Conservation (phyloP, 2,329 filamentous ascomycete genomes). For the Fusarium protoensiforme region DNA sequence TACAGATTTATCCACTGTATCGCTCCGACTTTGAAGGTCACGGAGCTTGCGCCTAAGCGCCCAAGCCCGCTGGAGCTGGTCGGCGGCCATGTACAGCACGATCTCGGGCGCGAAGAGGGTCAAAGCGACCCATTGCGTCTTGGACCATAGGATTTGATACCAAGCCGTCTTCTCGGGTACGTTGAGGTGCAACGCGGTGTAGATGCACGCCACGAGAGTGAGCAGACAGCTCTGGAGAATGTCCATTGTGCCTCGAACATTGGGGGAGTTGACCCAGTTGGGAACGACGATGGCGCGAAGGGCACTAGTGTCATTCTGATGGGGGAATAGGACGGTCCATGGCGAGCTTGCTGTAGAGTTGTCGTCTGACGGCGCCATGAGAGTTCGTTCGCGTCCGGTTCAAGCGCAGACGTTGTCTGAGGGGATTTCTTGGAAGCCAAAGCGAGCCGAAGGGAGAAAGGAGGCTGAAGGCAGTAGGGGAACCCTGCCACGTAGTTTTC, state of each 20-base stretch:
- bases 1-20: background rate
- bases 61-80: constrained; percentile 18
- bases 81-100: constrained; percentile 41
- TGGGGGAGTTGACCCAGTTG: background rate
- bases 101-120: constrained; percentile 48
- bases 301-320: background rate
- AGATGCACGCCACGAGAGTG: constrained; percentile 50
- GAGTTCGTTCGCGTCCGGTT: background rate
- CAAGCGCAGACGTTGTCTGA: background rate
- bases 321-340: background rate
- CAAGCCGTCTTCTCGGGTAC: constrained; percentile 37
- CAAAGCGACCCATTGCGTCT: constrained; percentile 45
- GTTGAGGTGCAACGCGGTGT: constrained; percentile 51
- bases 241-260: background rate
- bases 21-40: background rate
- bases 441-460: background rate
- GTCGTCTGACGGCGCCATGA: background rate
- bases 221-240: constrained; percentile 49
- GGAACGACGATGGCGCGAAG: background rate
- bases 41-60: constrained; percentile 6
- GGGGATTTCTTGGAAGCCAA: background rate
- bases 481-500: background rate
- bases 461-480: background rate
- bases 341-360: background rate
- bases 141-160: constrained; percentile 21